A percentile compares a stretch with the other conserved stretches of the same genome.
Conservation (phyloP, 2,329 filamentous ascomycete genomes). For the Purpureocillium takamizusanense region DNA sequence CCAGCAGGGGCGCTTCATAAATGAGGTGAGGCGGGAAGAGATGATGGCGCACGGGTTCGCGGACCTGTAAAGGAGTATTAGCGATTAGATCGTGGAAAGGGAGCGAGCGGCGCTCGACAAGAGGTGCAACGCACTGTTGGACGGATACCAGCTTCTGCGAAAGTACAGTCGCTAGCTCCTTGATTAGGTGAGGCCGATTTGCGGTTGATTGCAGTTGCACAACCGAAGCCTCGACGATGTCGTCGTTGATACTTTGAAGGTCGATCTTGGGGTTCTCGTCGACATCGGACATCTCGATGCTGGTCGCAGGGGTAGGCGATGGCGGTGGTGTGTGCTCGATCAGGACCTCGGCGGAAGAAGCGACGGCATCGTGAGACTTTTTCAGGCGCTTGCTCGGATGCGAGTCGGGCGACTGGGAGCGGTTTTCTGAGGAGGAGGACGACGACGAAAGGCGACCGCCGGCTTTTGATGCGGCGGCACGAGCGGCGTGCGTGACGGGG, state of each 20-base stretch:
- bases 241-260: conserved; percentile 79
- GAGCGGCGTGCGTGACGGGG: conserved; percentile 55
- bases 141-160: conserved; percentile 71
- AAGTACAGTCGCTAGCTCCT: conserved; percentile 79
- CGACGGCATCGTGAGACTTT: conserved; percentile 55
- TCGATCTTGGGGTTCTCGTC: conserved; percentile 34
- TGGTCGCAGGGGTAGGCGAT: conserved; percentile 23
- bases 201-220: conserved; percentile 79
- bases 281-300: conserved; percentile 16
- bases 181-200: conserved; percentile 89
- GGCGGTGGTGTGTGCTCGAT: conserved; percentile 62
- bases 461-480: conserved; percentile 39
- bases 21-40: conserved; percentile 81
- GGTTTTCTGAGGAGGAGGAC: conserved; percentile 16
- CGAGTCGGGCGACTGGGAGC: conserved; percentile 19
- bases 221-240: conserved; percentile 88
- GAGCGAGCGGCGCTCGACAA: conserved; percentile 7
- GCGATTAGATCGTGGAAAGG: conserved; percentile 5
- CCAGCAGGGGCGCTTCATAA: conserved; percentile 81
- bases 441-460: conserved; percentile 19
- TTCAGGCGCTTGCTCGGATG: conserved; percentile 62
- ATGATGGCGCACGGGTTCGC: conserved; percentile 94
- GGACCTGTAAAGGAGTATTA: conserved; percentile 52
- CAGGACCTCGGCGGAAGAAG: conserved; percentile 57
- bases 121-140: conserved; percentile 64